A percentile compares a stretch with the other conserved stretches of the same genome.
Evolutionary conservation across 257 asterid genomes (phyloP).

Genomic region (Solanum pinnatisectum): DNA sequence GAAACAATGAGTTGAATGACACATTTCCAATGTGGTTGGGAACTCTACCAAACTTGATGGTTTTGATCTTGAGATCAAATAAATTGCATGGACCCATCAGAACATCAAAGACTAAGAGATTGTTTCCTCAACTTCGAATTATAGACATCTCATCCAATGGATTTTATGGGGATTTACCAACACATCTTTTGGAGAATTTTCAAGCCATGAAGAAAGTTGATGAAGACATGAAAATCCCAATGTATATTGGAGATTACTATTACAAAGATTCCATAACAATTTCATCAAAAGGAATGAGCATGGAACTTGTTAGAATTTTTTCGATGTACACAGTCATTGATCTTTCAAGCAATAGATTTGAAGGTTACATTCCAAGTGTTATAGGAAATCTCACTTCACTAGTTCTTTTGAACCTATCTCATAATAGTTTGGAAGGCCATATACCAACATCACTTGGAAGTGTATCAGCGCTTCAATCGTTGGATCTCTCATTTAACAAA

Average conservation of each 20-base stretch:
- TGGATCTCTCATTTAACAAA: neutral
- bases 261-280: neutral
- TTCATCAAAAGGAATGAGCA: neutral
- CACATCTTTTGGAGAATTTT: neutral
- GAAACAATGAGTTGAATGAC: neutral
- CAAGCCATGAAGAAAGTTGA: neutral
- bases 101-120: neutral
- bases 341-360: neutral
- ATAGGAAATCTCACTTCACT: neutral
- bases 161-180: neutral
- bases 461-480: neutral
- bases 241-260: neutral
- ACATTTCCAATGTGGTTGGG: constrained; percentile 3
- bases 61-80: neutral
- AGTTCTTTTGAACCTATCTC: neutral
- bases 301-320: neutral
- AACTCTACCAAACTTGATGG: neutral
- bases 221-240: neutral
- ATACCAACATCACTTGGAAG: neutral
- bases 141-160: neutral
- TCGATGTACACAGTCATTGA: neutral
- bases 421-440: neutral
- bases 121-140: neutral
- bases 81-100: neutral
- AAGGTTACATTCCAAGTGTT: neutral